Evolutionary conservation across 1,284 basidiomycete genomes (phyloP), one percentile per base, ranked within the genome.

Genomic region (Trichosporon faecale): DNA sequence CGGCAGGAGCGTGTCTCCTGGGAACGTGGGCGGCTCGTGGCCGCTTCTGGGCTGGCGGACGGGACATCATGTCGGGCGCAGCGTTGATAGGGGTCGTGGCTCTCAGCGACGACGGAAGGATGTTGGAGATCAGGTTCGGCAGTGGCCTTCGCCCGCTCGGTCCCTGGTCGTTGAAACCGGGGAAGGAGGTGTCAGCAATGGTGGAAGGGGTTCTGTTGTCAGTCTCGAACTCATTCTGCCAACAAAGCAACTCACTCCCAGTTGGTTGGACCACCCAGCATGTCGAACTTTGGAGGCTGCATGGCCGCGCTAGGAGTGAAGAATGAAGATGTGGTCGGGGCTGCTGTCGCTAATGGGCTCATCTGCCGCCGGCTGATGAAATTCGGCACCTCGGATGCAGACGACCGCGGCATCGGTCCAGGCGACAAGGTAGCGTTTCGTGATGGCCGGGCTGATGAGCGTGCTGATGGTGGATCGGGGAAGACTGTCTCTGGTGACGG

Each of bases 271-370:
- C 73, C 73, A 7, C 78, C 81, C 72, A 79, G 72, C 76, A 82
- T 74, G 21, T 76, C 78, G 18, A 79, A 57, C 3, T 66, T 35
- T 1, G 66, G 68, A 8, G 68, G 49, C 3, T 67, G 73, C 29
- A 67, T 72, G 3, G 72, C 76, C 5, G 76, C 73, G 52, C 82
- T 91, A 71, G 91, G 91, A 18, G 91, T 93, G 79, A 93, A 94
- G 79, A 93, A 91, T 21, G 90, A 91, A 64, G 86, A 84, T 64
- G 89, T 88, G 66, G 89, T 85, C 80, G 64, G 79, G 70, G 61
- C 65, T 25, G 70, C 65, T 3, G 66, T 29, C 23, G 73, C 64
- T 40, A 79, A 44, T 23, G 77, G 71, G 71, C 74, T 74, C 83
- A 84, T 75, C 85, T 87, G 46, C 79, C 80, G 73, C 81, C 84